Evolutionary conservation across 2,329 filamentous ascomycete species (phyloP).

Genomic region (Chaetomiaceae sp.): DNA sequence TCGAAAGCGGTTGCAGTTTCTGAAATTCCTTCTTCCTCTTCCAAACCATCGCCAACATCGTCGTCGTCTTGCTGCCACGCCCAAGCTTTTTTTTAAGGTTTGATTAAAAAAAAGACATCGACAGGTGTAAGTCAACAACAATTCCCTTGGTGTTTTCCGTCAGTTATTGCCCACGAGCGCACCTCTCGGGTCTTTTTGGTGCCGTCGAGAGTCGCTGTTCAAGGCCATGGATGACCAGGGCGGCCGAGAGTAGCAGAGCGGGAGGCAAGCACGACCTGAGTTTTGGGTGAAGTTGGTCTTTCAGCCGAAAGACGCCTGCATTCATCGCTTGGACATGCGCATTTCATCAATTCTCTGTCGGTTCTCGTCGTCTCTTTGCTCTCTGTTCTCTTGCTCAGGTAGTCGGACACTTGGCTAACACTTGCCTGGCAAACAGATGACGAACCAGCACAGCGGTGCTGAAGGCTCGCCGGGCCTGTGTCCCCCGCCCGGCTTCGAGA

Average conservation of each 20-base stretch:
- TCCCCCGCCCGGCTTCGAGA: constrained; percentile 13
- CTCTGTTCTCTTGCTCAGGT: background rate
- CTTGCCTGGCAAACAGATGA: background rate
- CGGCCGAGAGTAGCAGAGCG: background rate
- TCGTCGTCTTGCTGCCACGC: background rate
- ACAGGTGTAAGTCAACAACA: constrained; percentile 9
- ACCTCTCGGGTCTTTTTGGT: too few species aligned
- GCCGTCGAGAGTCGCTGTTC: too few species aligned
- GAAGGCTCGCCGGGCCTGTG: background rate
- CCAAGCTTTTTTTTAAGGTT: background rate
- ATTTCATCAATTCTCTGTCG: background rate
- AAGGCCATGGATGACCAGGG: too few species aligned
- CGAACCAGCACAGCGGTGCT: background rate
- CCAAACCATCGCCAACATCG: background rate
- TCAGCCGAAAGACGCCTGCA: background rate
- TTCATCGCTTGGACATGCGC: background rate
- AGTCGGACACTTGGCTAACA: constrained; percentile 1
- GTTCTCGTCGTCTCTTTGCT: background rate
- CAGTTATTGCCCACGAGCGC: too few species aligned
- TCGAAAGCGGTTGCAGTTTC: background rate
- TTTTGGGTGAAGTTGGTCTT: background rate
- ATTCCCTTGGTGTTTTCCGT: too few species aligned
- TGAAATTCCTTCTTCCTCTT: background rate
- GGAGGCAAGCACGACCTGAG: background rate
- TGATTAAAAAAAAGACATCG: background rate